Evolutionary conservation across 306 rosid genomes (phyloP).

Genomic region (Citrullus colocynthis): DNA sequence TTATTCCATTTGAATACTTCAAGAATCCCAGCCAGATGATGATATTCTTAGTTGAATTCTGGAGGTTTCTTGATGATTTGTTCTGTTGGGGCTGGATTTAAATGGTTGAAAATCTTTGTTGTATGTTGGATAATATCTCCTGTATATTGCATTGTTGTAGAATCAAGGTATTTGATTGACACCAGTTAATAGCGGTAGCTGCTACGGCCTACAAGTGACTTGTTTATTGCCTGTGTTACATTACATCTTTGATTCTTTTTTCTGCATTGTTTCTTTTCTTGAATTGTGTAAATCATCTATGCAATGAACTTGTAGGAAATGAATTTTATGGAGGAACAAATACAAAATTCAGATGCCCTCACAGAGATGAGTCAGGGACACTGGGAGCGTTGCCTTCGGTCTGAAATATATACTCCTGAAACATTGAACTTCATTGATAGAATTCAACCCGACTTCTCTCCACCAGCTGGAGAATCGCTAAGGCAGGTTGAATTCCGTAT

Average conservation of each 20-base stretch:
- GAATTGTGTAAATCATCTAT: background rate
- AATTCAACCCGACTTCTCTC: constrained; percentile 80
- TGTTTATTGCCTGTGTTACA: background rate
- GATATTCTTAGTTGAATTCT: background rate
- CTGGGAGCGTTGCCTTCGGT: constrained; percentile 92
- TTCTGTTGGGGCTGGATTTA: background rate
- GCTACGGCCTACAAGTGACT: background rate
- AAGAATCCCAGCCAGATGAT: background rate
- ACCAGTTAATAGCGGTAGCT: background rate
- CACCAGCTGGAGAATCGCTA: constrained; percentile 91
- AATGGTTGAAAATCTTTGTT: background rate
- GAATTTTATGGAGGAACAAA: constrained; percentile 54
- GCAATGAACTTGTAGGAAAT: constrained; percentile 41
- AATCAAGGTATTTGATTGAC: background rate
- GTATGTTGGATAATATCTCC: background rate
- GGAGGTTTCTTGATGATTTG: background rate
- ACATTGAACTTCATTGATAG: constrained; percentile 51
- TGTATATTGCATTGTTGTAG: background rate
- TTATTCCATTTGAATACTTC: background rate
- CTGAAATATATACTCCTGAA: constrained; percentile 79
- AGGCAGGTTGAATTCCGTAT: constrained; percentile 87
- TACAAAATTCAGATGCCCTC: constrained; percentile 66
- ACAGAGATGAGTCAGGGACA: constrained; percentile 89
- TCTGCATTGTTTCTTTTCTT: background rate
- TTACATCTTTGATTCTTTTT: background rate